A percentile compares a stretch with the other conserved stretches of the same genome.
Conservation (phyloP, 805 yeast species). For the baker's yeast (Saccharomyces cerevisiae) region DNA sequence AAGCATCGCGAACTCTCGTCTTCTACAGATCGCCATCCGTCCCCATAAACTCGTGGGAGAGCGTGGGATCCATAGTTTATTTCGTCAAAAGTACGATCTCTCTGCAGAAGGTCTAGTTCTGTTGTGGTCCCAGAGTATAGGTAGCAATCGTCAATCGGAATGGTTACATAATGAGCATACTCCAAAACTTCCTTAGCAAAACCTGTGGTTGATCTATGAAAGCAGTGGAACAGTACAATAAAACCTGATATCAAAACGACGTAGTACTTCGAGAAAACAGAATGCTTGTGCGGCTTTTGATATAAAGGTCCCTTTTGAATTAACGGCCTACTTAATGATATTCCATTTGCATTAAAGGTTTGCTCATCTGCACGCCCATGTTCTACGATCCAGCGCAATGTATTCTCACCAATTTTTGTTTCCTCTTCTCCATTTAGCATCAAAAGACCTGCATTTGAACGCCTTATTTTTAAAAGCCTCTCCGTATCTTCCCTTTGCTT, state of each 20-base stretch:
- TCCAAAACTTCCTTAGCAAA: slow-evolving; percentile 40
- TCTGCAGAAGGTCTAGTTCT: slow-evolving; percentile 43
- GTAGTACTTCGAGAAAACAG: slow-evolving; percentile 52
- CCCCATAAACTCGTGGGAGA: slow-evolving; percentile 64
- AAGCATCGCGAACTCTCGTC: slow-evolving; percentile 69
- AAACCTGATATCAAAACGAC: slow-evolving; percentile 66
- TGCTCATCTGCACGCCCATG: slow-evolving; percentile 45
- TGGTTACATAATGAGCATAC: slow-evolving; percentile 45
- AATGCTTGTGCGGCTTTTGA: slow-evolving; percentile 60
- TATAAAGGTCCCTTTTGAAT: slow-evolving; percentile 59
- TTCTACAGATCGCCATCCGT: slow-evolving; percentile 81
- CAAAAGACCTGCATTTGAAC: slow-evolving; percentile 39
- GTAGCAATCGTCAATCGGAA: slow-evolving; percentile 62
- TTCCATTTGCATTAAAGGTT: slow-evolving; percentile 47
- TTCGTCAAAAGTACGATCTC: slow-evolving; percentile 39
- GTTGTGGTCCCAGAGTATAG: slow-evolving; percentile 65
- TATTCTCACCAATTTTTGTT: slow-evolving; percentile 39
- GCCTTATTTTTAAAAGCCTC: slow-evolving; percentile 32
- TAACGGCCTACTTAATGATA: slow-evolving; percentile 53
- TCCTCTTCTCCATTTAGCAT: slow-evolving; percentile 51
- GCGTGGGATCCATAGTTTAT: slow-evolving; percentile 47
- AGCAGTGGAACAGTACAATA: slow-evolving; percentile 48
- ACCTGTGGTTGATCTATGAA: slow-evolving; percentile 39
- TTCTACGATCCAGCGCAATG: slow-evolving; percentile 48
- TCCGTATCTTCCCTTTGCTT: slow-evolving; percentile 36